Conservation (phyloP, 805 yeast species). For the Myxozyma nipponensis region DNA sequence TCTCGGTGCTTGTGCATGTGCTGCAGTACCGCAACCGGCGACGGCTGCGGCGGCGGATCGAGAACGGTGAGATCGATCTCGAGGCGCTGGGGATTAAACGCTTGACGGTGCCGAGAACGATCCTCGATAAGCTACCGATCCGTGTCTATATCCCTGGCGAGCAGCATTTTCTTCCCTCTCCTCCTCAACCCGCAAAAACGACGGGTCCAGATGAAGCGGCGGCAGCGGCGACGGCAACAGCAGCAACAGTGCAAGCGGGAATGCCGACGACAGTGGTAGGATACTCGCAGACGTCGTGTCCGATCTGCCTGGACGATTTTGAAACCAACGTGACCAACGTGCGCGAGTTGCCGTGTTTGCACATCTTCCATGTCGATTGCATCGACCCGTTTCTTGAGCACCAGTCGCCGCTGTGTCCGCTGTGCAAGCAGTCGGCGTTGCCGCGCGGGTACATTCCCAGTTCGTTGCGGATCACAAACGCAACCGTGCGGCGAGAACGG, state of each 20-base stretch:
- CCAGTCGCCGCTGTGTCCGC: conserved; percentile 74
- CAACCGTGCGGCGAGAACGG: conserved; percentile 26
- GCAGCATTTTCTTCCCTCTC: conserved; percentile 1
- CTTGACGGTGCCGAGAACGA: conserved; percentile 23
- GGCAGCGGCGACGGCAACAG: neutral
- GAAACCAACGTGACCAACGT: conserved; percentile 51
- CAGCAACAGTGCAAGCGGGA: too few relatives aligned
- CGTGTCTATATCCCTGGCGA: conserved; percentile 24
- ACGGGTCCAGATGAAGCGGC: neutral
- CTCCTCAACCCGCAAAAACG: neutral
- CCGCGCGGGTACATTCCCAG: conserved; percentile 26
- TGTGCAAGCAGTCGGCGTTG: conserved; percentile 45
- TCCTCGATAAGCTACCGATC: conserved; percentile 21
- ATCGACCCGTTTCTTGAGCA: conserved; percentile 76
- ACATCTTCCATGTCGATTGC: conserved; percentile 73
- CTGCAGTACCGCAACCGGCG: conserved; percentile 16
- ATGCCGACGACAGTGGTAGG: conserved; percentile 1
- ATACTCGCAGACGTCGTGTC: conserved; percentile 44
- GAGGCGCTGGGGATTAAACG: conserved; percentile 24
- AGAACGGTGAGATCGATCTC: conserved; percentile 24
- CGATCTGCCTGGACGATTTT: conserved; percentile 70
- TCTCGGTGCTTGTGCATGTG: conserved; percentile 11
- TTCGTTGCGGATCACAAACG: conserved; percentile 24
- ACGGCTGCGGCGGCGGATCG: conserved; percentile 19
- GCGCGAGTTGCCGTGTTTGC: conserved; percentile 74